Evolutionary conservation across 306 rosid genomes (phyloP).

Genomic region (Mimosa bimucronata): DNA sequence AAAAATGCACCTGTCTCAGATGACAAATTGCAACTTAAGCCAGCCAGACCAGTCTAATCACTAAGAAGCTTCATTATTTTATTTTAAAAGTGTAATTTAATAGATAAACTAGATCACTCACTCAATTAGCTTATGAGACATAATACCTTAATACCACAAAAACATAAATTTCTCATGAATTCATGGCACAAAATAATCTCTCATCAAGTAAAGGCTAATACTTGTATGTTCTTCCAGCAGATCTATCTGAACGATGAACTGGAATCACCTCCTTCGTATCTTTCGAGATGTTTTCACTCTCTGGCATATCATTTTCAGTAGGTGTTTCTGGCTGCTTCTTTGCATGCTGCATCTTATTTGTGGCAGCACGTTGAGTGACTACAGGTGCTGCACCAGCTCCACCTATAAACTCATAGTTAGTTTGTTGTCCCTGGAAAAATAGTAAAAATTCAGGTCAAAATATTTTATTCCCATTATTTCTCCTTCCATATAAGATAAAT

Average conservation of each 20-base stretch:
- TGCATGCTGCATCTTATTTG: neutral
- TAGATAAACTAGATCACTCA: neutral
- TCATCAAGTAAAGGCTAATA: neutral
- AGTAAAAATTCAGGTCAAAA: neutral
- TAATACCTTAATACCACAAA: neutral
- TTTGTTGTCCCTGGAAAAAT: neutral
- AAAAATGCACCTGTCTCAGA: neutral
- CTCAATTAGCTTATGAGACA: neutral
- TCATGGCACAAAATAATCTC: neutral
- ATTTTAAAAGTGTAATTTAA: neutral
- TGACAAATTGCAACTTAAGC: neutral
- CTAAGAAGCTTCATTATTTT: neutral
- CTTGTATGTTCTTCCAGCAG: neutral
- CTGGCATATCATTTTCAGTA: neutral
- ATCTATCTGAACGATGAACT: neutral
- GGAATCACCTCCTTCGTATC: neutral
- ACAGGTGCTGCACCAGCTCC: neutral
- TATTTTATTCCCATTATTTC: neutral
- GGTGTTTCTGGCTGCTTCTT: neutral
- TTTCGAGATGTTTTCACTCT: neutral
- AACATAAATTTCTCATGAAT: neutral
- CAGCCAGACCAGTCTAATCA: neutral
- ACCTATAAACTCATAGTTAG: neutral
- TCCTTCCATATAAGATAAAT: neutral
- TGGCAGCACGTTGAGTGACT: neutral